phyloP scores from a whole-genome alignment of 148 eudicot genomes.

The Cornus florida region DNA sequence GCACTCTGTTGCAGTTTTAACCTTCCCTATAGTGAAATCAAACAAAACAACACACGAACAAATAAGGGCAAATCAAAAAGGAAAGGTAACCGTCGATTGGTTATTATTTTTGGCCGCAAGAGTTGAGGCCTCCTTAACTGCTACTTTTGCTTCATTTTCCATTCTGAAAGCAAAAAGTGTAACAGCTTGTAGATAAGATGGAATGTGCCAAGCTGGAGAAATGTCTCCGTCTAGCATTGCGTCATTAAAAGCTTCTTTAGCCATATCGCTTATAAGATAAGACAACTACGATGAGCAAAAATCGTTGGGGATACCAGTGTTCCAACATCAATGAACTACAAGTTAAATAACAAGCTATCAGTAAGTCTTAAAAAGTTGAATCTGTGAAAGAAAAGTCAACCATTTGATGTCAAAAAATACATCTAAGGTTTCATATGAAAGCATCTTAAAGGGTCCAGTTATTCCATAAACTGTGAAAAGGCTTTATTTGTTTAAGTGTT shows the following conservation, averaged over 20 bases:
- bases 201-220: conserved; percentile 63
- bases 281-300: conserved; percentile 63
- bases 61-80: too few relatives aligned
- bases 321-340: conserved; percentile 65
- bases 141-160: conserved; percentile 55
- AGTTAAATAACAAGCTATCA: not conserved
- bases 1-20: too few relatives aligned
- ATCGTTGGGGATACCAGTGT: conserved; percentile 63
- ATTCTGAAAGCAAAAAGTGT: conserved; percentile 57
- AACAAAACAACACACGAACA: too few relatives aligned
- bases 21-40: too few relatives aligned
- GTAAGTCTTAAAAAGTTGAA: not conserved
- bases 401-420: not conserved
- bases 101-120: conserved; percentile 49
- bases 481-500: too few relatives aligned
- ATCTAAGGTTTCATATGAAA: not conserved
- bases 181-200: conserved; percentile 60
- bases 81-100: too few relatives aligned
- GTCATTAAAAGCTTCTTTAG: conserved; percentile 61
- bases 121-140: conserved; percentile 57
- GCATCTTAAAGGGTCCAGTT: not conserved
- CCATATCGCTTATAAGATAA: conserved; percentile 59
- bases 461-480: too few relatives aligned
- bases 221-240: conserved; percentile 72
- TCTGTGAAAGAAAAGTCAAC: not conserved